Base-by-base conservation (phyloP, 2,329 filamentous ascomycete species). In the Fusarium tricinctum region DNA sequence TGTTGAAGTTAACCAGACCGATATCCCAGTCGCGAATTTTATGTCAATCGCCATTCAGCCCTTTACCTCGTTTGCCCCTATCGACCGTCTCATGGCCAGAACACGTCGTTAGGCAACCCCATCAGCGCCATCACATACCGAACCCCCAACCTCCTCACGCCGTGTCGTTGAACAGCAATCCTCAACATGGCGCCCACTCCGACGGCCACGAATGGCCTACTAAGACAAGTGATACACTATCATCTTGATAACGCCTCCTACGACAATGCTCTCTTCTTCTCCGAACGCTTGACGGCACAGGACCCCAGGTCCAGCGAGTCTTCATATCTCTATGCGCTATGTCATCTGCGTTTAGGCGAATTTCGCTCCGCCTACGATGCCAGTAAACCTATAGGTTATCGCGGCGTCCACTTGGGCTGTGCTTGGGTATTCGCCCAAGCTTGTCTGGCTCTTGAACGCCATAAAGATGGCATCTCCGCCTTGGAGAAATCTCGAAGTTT, bases 261-360 rank as follows among this genome's bases (percentile, higher is more conserved):
- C 76, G 90, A 94, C 57, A 98, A 97, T 77, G 96, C 96, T 58
- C 89, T 97, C 42, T 99, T 99, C 81, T 93, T 97, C 65, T 92
- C 96, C 63, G 93, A 95, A 75, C 89, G 96, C 69, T 87, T 97
- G 20, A 86, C 89, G 66, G 94, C 93, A 50, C 92, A 95, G 73
- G 95, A 98, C 74, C 88, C 91, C 23, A 89, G 92, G 73, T 92
- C 90, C 20, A 85, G 88, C 60, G 96, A 99, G 79, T 90, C 93
- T 30, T 85, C 89, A 45, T 94, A 97, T 77, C 87, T 99, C 14
- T 84, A 97, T 47, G 89, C 94, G 15, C 88, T 97, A 45, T 97
- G 93, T 76, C 90, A 97, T 79, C 86, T 96, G 51, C 91, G 92
- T 50, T 87, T 93, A 45, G 92, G 93, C 32, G 92, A 97, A 76